Evolutionary conservation across 306 rosid species (phyloP).

Genomic region (Quercus suber): DNA sequence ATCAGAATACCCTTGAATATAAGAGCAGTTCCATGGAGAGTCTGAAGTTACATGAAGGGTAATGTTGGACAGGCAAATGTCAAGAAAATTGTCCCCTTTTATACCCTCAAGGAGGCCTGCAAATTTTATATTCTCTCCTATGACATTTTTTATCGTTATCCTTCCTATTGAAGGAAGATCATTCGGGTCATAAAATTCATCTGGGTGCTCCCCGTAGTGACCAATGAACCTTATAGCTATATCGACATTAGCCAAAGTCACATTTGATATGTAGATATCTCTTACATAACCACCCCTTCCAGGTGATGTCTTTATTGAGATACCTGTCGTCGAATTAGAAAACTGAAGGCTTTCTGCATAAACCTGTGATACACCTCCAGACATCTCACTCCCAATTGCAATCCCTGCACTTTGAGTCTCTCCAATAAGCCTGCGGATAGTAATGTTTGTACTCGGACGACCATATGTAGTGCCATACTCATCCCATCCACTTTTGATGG

Average conservation of each 20-base stretch:
- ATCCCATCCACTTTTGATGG: conserved; percentile 89
- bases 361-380: conserved; percentile 74
- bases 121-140: conserved; percentile 42
- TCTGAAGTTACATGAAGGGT: conserved; percentile 43
- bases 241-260: conserved; percentile 52
- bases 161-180: conserved; percentile 59
- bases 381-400: conserved; percentile 86
- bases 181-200: conserved; percentile 47
- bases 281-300: conserved; percentile 86
- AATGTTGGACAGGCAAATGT: conserved; percentile 64
- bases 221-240: conserved; percentile 66
- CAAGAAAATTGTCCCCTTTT: conserved; percentile 51
- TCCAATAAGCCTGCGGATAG: conserved; percentile 52
- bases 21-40: conserved; percentile 73
- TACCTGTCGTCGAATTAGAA: conserved; percentile 42
- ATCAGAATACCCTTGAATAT: conserved; percentile 60
- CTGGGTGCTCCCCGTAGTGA: conserved; percentile 71
- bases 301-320: conserved; percentile 71
- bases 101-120: conserved; percentile 75
- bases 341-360: conserved; percentile 55
- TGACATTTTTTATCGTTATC: conserved; percentile 55
- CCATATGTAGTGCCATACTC: conserved; percentile 68
- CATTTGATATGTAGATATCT: conserved; percentile 53
- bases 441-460: conserved; percentile 62
- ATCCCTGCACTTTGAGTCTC: conserved; percentile 62